These are phyloP conservation scores for Cruciata laevipes DNA, from an alignment of 257 asterid species.

Conservation along the genomic window DNA sequence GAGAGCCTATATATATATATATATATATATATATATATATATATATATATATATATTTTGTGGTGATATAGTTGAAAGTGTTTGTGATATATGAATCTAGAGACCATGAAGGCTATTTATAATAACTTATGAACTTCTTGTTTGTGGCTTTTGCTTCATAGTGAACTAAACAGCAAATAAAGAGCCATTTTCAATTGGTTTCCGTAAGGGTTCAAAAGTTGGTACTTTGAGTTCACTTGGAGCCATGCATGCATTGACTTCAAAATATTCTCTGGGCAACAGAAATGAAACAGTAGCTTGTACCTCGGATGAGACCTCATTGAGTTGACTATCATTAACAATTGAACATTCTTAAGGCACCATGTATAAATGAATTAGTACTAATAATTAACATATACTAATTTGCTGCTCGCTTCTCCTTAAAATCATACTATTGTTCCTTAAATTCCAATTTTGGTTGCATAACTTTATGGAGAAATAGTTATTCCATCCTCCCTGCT, in stretches of 20 bases:
- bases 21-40: too few species aligned
- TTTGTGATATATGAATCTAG: conserved; percentile 2
- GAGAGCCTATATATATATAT: background rate
- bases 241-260: background rate
- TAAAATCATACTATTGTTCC: background rate
- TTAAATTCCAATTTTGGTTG: too few species aligned
- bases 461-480: too few species aligned
- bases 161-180: conserved; percentile 9
- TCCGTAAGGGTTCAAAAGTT: background rate
- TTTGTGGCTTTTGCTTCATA: conserved; percentile 13
- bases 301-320: background rate
- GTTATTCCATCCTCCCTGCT: too few species aligned
- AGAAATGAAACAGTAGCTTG: background rate
- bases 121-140: conserved; percentile 16
- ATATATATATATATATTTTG: too few species aligned
- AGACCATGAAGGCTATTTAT: conserved; percentile 16
- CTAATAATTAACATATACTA: background rate
- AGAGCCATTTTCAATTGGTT: conserved; percentile 10
- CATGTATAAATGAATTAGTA: background rate
- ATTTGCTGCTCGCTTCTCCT: background rate
- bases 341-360: background rate
- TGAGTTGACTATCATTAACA: background rate
- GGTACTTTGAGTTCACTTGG: conserved; percentile 5
- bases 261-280: background rate
- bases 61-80: background rate